Conservation (phyloP, 352 stramenopile genomes). For the Pythium monospermum region DNA sequence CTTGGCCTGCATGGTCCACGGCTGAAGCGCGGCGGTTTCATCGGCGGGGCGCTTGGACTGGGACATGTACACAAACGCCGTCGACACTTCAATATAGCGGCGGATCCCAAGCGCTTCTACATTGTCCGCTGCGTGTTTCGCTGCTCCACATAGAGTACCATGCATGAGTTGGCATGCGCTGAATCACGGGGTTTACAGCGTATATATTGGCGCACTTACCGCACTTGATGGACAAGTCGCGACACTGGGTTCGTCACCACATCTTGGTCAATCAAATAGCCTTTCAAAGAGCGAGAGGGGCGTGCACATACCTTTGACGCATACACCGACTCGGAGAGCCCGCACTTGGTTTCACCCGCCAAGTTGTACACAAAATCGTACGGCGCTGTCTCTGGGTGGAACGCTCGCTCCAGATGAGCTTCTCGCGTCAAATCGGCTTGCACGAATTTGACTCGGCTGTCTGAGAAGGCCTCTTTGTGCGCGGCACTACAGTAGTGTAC, state of each 20-base stretch:
- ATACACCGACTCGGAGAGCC: slow-evolving; percentile 67
- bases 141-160: slow-evolving; percentile 1
- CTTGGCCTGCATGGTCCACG: slow-evolving; percentile 83
- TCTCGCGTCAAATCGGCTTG: slow-evolving; percentile 81
- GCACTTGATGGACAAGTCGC: slow-evolving; percentile 79
- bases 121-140: slow-evolving; percentile 43
- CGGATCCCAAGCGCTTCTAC: slow-evolving; percentile 63
- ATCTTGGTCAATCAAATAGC: too few species aligned
- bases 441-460: slow-evolving; percentile 69
- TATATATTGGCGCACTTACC: slow-evolving; percentile 41
- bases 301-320: slow-evolving; percentile 54
- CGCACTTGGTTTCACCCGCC: slow-evolving; percentile 80
- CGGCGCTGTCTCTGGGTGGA: slow-evolving; percentile 57
- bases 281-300: too few species aligned
- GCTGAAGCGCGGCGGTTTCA: slow-evolving; percentile 57
- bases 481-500: slow-evolving; percentile 11
- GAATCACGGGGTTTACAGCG: not conserved
- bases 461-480: slow-evolving; percentile 67
- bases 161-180: not conserved
- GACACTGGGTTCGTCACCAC: too few species aligned
- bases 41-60: slow-evolving; percentile 62
- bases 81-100: slow-evolving; percentile 82
- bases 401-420: slow-evolving; percentile 72
- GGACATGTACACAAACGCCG: slow-evolving; percentile 87
- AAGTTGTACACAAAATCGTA: slow-evolving; percentile 87